A percentile compares a stretch with the other conserved stretches of the same genome.
phyloP scores from a whole-genome alignment of 2,329 filamentous ascomycete species.

The Neonectria coccinea region DNA sequence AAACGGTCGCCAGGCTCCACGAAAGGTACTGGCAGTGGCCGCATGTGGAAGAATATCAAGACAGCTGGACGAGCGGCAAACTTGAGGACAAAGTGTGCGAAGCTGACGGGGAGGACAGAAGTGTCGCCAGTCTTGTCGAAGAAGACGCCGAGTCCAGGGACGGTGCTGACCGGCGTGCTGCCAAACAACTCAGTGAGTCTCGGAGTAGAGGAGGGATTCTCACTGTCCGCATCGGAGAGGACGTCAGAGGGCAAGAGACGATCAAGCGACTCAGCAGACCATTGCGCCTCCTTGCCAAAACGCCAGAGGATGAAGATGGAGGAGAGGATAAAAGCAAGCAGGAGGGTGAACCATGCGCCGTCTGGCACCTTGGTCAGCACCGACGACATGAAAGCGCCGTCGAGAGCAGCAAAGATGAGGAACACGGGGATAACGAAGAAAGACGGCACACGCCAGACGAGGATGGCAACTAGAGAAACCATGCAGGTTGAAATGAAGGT shows the following conservation, averaged over 20 bases:
- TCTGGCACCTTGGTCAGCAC: constrained; percentile 77
- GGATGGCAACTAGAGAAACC: constrained; percentile 75
- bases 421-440: constrained; percentile 69
- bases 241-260: constrained; percentile 59
- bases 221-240: constrained; percentile 21
- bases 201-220: not conserved
- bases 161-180: constrained; percentile 55
- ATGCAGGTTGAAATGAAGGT: constrained; percentile 81
- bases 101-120: constrained; percentile 46
- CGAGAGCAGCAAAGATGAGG: constrained; percentile 71
- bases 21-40: constrained; percentile 68
- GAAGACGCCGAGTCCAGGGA: constrained; percentile 74
- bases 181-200: constrained; percentile 46
- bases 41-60: constrained; percentile 78
- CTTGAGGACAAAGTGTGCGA: constrained; percentile 77
- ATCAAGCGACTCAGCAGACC: constrained; percentile 74
- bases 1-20: constrained; percentile 61
- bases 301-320: constrained; percentile 78
- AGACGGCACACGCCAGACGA: constrained; percentile 75
- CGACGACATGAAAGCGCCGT: constrained; percentile 76
- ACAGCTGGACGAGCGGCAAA: constrained; percentile 73
- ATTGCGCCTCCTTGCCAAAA: constrained; percentile 83
- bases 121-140: constrained; percentile 75
- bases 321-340: constrained; percentile 70
- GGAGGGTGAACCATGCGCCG: constrained; percentile 81